Percentiles rank a stretch among this genome's conserved stretches.
Conservation (phyloP, 306 rosid species). For the Astragalus membranaceus region DNA sequence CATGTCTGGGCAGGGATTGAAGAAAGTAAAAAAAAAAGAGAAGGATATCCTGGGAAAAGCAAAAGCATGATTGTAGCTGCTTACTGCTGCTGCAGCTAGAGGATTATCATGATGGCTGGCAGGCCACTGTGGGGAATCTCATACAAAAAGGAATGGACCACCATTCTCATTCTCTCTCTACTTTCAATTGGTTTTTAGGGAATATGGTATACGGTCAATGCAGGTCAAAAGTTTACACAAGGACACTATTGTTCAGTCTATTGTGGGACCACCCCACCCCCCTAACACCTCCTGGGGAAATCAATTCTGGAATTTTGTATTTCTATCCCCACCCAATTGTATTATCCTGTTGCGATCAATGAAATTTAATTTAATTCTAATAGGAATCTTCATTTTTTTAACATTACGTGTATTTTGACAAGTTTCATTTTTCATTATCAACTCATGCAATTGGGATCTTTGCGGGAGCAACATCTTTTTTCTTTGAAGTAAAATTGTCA, state of each 20-base stretch:
- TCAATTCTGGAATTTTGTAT: conserved; percentile 2
- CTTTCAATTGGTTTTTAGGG: conserved; percentile 45
- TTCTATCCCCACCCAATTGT: neutral
- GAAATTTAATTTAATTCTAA: no score
- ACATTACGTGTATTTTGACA: no score
- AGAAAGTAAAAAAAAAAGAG: neutral
- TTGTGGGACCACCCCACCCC: conserved; percentile 32
- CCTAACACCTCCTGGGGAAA: conserved; percentile 35
- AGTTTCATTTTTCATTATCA: no score
- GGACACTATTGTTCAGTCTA: conserved; percentile 41
- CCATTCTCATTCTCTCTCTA: conserved; percentile 1
- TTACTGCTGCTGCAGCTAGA: neutral
- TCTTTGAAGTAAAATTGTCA: no score
- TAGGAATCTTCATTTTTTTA: no score
- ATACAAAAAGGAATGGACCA: conserved; percentile 49
- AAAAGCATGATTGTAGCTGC: conserved; percentile 39
- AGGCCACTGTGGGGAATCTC: conserved; percentile 37
- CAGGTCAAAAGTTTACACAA: conserved; percentile 61
- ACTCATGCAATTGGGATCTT: no score
- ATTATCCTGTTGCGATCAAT: no score
- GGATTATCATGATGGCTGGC: neutral
- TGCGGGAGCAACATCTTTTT: no score
- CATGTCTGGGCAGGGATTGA: conserved; percentile 35
- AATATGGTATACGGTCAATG: conserved; percentile 71
- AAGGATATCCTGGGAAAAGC: conserved; percentile 55